phyloP scores from a whole-genome alignment of 2,329 filamentous ascomycete species.

The Beauveria medogensis region DNA sequence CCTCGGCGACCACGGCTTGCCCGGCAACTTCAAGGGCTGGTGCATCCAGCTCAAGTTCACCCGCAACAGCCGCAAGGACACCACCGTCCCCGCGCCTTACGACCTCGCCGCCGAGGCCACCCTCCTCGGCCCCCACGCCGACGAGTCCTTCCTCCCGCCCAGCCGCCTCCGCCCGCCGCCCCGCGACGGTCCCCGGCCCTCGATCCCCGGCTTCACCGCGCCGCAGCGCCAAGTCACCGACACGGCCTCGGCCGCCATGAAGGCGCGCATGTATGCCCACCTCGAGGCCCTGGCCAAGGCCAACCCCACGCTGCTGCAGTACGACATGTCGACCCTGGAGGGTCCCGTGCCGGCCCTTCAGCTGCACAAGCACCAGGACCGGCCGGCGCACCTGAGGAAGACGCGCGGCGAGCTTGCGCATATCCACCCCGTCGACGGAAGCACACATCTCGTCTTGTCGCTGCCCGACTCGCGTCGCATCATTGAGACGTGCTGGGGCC shows the following conservation, averaged over 20 bases:
- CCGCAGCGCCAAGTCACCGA: constrained; percentile 16
- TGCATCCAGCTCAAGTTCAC: constrained; percentile 16
- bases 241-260: constrained; percentile 9
- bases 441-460: constrained; percentile 28
- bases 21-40: constrained; percentile 34
- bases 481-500: constrained; percentile 29
- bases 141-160: constrained; percentile 11
- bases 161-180: background rate
- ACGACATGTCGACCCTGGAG: constrained; percentile 13
- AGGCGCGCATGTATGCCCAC: constrained; percentile 12
- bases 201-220: constrained; percentile 13
- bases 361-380: constrained; percentile 7
- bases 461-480: constrained; percentile 27
- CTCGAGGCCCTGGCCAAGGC: constrained; percentile 9
- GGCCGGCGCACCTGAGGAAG: constrained; percentile 7
- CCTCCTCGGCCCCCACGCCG: constrained; percentile 11
- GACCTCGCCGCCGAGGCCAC: constrained; percentile 17
- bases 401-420: constrained; percentile 26
- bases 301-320: constrained; percentile 11
- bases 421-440: constrained; percentile 28
- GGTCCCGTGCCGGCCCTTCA: constrained; percentile 15
- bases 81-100: constrained; percentile 17
- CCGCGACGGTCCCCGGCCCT: constrained; percentile 12
- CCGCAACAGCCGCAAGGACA: constrained; percentile 17
- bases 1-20: constrained; percentile 35